Evolutionary conservation across 148 eudicot genomes (phyloP).

Genomic region (Talinum fruticosum): DNA sequence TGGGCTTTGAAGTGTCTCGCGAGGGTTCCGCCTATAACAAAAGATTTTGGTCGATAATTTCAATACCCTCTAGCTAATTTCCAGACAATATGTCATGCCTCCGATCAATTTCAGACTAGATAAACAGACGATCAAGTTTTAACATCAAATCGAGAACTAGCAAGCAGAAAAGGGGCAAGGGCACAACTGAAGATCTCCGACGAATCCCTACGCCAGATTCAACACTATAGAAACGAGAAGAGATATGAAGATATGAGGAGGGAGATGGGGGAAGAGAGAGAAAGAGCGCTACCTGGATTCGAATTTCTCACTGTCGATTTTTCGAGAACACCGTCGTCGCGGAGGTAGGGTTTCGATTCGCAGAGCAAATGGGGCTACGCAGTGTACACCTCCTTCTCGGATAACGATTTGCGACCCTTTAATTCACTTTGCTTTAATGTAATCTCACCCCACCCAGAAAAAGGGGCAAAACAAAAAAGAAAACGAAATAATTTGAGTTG

Average conservation of each 20-base stretch:
- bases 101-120: not conserved
- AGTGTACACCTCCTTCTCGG: no score
- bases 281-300: slow-evolving; percentile 1
- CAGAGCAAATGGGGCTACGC: no score
- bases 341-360: not conserved
- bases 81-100: not conserved
- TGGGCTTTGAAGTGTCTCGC: not conserved
- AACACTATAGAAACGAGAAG: not conserved
- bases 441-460: no score
- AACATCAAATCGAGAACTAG: not conserved
- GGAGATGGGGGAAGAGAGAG: not conserved
- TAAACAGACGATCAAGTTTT: not conserved
- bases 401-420: no score
- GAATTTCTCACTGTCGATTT: not conserved
- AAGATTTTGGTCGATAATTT: not conserved
- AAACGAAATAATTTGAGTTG: no score
- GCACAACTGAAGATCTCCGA: not conserved
- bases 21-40: not conserved
- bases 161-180: not conserved
- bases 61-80: not conserved
- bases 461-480: no score
- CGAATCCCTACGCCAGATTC: not conserved
- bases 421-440: no score
- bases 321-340: slow-evolving; percentile 4
- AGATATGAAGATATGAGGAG: no score